Conservation (phyloP, 2,329 filamentous ascomycete genomes). For the Hymenoscyphus infarciens region DNA sequence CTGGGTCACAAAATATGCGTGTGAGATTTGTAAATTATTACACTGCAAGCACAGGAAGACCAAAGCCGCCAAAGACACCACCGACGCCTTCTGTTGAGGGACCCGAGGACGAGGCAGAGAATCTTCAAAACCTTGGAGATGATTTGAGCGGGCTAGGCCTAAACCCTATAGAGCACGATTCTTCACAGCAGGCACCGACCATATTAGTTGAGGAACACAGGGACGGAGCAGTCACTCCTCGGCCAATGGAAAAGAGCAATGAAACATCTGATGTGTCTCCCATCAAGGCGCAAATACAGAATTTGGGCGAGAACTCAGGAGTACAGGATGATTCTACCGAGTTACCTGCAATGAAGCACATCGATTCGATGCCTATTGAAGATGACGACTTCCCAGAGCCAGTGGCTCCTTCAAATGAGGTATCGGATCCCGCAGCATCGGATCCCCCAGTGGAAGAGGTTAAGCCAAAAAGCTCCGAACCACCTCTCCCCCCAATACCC, state of each 20-base stretch:
- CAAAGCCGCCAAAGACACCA: conserved; percentile 47
- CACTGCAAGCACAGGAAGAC: conserved; percentile 74
- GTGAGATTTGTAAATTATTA: conserved; percentile 89
- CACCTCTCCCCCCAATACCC: conserved; percentile 45
- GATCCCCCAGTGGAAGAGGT: conserved; percentile 14
- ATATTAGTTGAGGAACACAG: conserved; percentile 46
- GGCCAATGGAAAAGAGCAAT: conserved; percentile 25
- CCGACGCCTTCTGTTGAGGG: conserved; percentile 12
- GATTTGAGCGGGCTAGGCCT: conserved; percentile 28
- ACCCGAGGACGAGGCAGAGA: conserved; percentile 20
- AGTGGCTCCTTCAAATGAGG: not conserved
- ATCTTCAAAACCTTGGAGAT: conserved; percentile 18
- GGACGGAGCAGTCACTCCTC: conserved; percentile 35
- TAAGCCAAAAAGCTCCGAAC: conserved; percentile 37
- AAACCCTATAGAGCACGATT: conserved; percentile 12
- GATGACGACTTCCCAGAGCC: conserved; percentile 27
- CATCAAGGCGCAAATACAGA: conserved; percentile 25
- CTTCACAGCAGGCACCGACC: conserved; percentile 21
- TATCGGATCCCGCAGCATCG: conserved; percentile 9
- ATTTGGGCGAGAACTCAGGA: conserved; percentile 29
- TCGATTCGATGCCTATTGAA: conserved; percentile 41
- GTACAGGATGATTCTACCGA: conserved; percentile 28
- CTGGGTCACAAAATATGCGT: conserved; percentile 38
- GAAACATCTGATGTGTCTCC: conserved; percentile 24
- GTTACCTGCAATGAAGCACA: conserved; percentile 33